Evolutionary conservation across 352 stramenopile genomes (phyloP), one percentile per base, ranked within the genome.

Genomic region (Pythium angustatum): DNA sequence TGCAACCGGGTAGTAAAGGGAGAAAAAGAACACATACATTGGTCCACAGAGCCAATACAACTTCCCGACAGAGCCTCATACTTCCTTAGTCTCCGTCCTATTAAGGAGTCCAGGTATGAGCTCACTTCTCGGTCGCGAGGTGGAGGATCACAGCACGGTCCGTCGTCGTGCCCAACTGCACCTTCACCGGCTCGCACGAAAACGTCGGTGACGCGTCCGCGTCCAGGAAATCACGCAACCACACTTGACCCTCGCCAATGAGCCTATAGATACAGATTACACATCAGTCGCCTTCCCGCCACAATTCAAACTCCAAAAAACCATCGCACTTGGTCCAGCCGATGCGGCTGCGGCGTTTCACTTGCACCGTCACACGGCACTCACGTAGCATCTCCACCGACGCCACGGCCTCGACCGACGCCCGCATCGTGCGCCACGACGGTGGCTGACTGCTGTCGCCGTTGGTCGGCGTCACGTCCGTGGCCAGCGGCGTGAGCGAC

Each of bases 251-350:
- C n/a, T 49, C 51, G 4, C 51, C 33, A n/a, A 49, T 34, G 21
- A 58, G 24, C 17, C 51, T 48, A 41, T n/a, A 27, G n/a, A 30
- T 30, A 4, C 21, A 26, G 27, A 48, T 21, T 8, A 17, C 15
- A 43, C 38, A 45, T 45, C 38, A 24, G 38, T n/a, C n/a, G n/a
- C n/a, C n/a, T n/a, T n/a, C n/a, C n/a, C n/a, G n/a, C n/a, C n/a
- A n/a, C n/a, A n/a, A n/a, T n/a, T n/a, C n/a, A n/a, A n/a, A n/a
- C n/a, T n/a, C n/a, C n/a, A n/a, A n/a, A n/a, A n/a, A n/a, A n/a
- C n/a, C n/a, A n/a, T 47, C 50, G 31, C 21, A 62, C 56, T 55
- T 62, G 41, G 26, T 62, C 56, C 21, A 55, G 38, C 56, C 56
- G 38, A 62, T 28, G n/a, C 28, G 34, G 58, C 31, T 58, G 22